Conservation (phyloP, 2,329 filamentous ascomycete species). For the Paramyrothecium roridum region DNA sequence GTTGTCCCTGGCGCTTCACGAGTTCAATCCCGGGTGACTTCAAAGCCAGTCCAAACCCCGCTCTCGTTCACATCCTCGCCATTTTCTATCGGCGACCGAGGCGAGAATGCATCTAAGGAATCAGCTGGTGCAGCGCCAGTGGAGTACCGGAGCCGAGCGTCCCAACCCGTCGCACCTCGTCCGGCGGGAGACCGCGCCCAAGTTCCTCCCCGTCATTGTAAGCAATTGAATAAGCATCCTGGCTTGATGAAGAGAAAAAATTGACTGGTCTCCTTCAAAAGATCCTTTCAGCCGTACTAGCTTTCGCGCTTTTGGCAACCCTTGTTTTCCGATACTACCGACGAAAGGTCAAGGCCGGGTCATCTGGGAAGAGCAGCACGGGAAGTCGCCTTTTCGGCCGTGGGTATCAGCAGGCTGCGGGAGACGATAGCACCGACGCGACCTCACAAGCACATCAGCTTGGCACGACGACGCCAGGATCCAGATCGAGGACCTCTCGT, state of each 20-base stretch:
- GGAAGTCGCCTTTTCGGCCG: slow-evolving; percentile 8
- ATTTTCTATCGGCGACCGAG: background rate
- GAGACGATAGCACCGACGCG: slow-evolving; percentile 19
- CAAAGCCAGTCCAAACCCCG: background rate
- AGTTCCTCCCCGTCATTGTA: background rate
- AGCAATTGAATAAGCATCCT: background rate
- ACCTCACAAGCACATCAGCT: slow-evolving; percentile 20
- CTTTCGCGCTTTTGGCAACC: slow-evolving; percentile 7
- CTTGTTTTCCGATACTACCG: slow-evolving; percentile 8
- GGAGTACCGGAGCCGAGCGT: background rate
- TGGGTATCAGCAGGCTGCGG: slow-evolving; percentile 26
- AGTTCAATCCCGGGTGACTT: background rate
- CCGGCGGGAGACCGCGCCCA: background rate
- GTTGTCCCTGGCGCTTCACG: background rate
- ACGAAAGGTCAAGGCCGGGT: background rate
- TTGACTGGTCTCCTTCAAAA: slow-evolving; percentile 1
- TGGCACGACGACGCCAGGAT: slow-evolving; percentile 12
- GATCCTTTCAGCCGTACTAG: slow-evolving; percentile 13
- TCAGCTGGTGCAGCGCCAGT: background rate
- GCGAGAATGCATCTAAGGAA: background rate
- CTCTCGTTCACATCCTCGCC: background rate
- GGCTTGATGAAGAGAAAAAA: too few species aligned
- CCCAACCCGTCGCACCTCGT: background rate
- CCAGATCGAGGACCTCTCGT: slow-evolving; percentile 5
- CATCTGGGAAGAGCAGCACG: slow-evolving; percentile 10